Evolutionary conservation across 805 yeast genomes (phyloP).

Genomic region (Brettanomyces bruxellensis): DNA sequence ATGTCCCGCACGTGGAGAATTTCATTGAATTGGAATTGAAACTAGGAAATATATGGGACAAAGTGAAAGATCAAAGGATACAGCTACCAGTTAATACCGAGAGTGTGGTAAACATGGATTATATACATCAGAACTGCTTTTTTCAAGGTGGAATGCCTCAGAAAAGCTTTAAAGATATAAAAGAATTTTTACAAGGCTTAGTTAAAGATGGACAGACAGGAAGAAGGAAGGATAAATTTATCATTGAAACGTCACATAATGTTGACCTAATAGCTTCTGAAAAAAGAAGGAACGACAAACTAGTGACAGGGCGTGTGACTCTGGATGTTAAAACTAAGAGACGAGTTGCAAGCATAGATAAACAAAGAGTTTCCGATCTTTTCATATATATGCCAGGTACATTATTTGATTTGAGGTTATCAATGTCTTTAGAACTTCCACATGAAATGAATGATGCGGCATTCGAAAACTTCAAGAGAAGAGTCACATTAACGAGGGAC

Average conservation of each 20-base stretch:
- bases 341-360: conserved; percentile 58
- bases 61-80: conserved; percentile 51
- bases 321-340: conserved; percentile 63
- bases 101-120: conserved; percentile 40
- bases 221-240: conserved; percentile 35
- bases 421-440: conserved; percentile 73
- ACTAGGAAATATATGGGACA: conserved; percentile 63
- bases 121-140: conserved; percentile 43
- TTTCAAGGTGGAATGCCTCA: conserved; percentile 62
- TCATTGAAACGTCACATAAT: conserved; percentile 50
- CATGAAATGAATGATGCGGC: conserved; percentile 42
- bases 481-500: conserved; percentile 44
- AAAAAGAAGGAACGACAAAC: conserved; percentile 54
- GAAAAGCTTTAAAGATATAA: conserved; percentile 48
- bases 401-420: conserved; percentile 65
- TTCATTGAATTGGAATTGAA: conserved; percentile 68
- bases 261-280: conserved; percentile 57
- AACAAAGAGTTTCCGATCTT: conserved; percentile 65
- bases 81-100: conserved; percentile 63
- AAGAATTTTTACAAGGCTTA: conserved; percentile 44
- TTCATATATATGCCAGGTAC: conserved; percentile 68
- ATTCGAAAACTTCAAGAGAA: conserved; percentile 44
- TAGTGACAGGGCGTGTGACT: conserved; percentile 56
- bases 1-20: conserved; percentile 31
- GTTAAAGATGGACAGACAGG: conserved; percentile 25